Evolutionary conservation across 2,329 filamentous ascomycete species (phyloP), one percentile per base, ranked within the genome.

Genomic region (Fusarium cicatricum): DNA sequence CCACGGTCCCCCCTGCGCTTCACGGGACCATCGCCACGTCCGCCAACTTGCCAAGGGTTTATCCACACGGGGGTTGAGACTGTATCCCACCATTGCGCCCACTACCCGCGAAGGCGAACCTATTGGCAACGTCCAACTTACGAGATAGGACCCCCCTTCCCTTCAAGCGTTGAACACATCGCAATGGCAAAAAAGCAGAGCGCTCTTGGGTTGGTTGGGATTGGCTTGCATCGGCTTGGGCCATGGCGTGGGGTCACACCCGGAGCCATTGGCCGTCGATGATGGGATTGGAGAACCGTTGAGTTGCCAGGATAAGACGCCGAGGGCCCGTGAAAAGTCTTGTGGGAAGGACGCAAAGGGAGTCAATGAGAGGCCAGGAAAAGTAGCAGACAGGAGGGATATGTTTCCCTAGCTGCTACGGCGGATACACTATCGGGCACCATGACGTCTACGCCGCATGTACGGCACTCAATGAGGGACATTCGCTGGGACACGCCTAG

Each of bases 401-500:
- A 64, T 61, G 54, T 51, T 46, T 55, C 57, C 43, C 46, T 55
- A 58, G 52, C 46, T 54, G 52, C 57, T 36, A 16, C 37, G 50
- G 65, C 57, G 62, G 55, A 58, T 59, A 55, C 58, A 62, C 59
- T 60, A 64, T 54, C 54, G 37, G 44, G 41, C 47, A 52, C 48
- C 58, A 68, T 69, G 66, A 69, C 66, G 66, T 67, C 64, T 57
- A 54, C 58, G 58, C 56, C 60, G 55, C 61, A 65, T 64, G 58
- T 44, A 49, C 55, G 52, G 52, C 50, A 66, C 64, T 64, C 62
- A 66, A 65, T 69, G 51, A 66, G 56, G 62, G 43, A 47, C 52
- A 54, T 38, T 41, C 34, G 50, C 57, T 45, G 37, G 57, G 53
- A 65, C 66, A 66, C 58, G 41, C 53, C 64, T 46, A 46, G 58